Evolutionary conservation across 176 grass and related monocot genomes (phyloP), one percentile per base, ranked within the genome.

Genomic region (Oryza nivara): DNA sequence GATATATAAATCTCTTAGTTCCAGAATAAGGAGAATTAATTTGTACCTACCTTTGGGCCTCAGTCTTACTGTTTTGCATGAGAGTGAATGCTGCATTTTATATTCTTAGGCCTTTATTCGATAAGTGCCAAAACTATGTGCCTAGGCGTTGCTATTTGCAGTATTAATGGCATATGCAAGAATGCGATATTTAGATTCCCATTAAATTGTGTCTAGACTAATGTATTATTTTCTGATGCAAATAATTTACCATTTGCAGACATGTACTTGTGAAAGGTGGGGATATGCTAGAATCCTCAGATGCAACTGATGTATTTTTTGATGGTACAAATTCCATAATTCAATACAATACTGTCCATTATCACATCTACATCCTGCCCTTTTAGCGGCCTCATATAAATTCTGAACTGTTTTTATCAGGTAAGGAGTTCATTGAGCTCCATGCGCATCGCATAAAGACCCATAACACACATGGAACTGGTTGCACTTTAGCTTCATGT

Each of bases 241-340:
- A 73, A 2, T 47, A 76, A 1, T 41, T 54, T 74, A 44, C 71
- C 11, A 84, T 92, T 45, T 95, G 70, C 84, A 98, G 96, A 94
- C 80, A 89, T 91, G 89, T 95, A 35, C 93, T 98, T 79, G 93
- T 98, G 81, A 98, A 98, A 89, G 96, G 96, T 28, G 96, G 93
- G 70, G 89, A 98, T 78, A 86, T 95, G 65, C 61, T 81, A 78
- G 93, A 80, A 80, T 92, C 71, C 3, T 82, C 74, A 76, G 93
- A 90, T 14, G 87, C 96, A 49, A 79, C 90, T 78, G 96, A 98
- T 51, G 40, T 98, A 76, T 84, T 98, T 58, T 98, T 93, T 90
- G 93, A 98, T 65, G 93, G 96, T 98, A 90, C 64, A 73, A 41
- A 6, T 84, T 71, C 26, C 49, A 9, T 26, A 30, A 46, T 49